Evolutionary conservation across 345 rosid species (phyloP).

Genomic region (Citrus trifoliata): DNA sequence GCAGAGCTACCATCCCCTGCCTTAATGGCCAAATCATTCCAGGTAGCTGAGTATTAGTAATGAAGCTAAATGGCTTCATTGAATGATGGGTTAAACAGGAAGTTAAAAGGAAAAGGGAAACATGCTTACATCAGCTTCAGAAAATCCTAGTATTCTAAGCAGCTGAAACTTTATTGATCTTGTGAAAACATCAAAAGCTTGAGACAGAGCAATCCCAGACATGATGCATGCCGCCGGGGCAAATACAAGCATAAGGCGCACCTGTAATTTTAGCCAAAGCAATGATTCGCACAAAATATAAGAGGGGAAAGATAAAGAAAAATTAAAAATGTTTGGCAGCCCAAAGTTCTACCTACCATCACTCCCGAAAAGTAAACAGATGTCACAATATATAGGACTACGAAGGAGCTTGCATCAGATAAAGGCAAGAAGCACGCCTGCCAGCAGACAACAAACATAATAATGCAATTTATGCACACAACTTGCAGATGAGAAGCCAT

Average conservation of each 20-base stretch:
- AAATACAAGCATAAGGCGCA: slow-evolving; percentile 97
- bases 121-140: slow-evolving; percentile 56
- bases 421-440: slow-evolving; percentile 98
- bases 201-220: slow-evolving; percentile 99
- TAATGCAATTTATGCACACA: slow-evolving; percentile 5
- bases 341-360: slow-evolving; percentile 61
- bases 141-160: slow-evolving; percentile 36
- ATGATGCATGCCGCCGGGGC: slow-evolving; percentile 99
- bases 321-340: not conserved
- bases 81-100: slow-evolving; percentile 9
- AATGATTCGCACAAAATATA: not conserved
- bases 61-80: slow-evolving; percentile 9
- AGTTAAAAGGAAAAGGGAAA: slow-evolving; percentile 8
- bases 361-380: slow-evolving; percentile 99
- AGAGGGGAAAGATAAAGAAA: not conserved
- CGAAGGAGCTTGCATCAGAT: slow-evolving; percentile 96
- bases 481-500: slow-evolving; percentile 5
- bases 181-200: slow-evolving; percentile 90
- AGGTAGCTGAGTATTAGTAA: slow-evolving; percentile 20
- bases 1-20: slow-evolving; percentile 54
- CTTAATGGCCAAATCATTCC: slow-evolving; percentile 42
- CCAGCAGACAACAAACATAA: slow-evolving; percentile 29
- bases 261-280: slow-evolving; percentile 46
- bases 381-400: slow-evolving; percentile 84
- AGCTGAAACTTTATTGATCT: slow-evolving; percentile 89